A percentile compares a stretch with the other conserved stretches of the same genome.
phyloP scores from a whole-genome alignment of 257 asterid genomes.

The Nicotiana undulata region DNA sequence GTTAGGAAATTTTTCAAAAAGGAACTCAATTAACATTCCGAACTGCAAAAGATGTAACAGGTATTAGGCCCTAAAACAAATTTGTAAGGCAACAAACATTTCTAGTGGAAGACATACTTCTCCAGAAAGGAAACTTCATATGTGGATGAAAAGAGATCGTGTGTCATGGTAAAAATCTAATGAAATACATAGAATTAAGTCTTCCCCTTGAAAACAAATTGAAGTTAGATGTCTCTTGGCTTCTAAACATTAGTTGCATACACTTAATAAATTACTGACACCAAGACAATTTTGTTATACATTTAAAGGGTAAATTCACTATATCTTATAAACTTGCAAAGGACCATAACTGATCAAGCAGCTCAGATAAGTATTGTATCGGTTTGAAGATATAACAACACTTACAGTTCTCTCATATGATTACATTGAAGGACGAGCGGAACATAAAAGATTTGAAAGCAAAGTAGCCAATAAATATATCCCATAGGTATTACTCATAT shows the following conservation, averaged over 20 bases:
- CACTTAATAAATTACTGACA: not conserved
- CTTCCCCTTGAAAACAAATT: not conserved
- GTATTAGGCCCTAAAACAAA: not conserved
- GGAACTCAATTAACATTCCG: conserved; percentile 82
- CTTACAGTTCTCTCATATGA: not conserved
- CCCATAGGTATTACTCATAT: conserved; percentile 6
- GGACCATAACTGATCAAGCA: not conserved
- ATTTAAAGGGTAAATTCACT: not conserved
- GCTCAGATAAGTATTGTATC: not conserved
- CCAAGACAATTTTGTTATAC: not conserved
- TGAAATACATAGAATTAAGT: not conserved
- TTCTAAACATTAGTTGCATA: not conserved
- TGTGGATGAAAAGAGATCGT: not conserved
- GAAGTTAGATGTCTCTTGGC: not conserved
- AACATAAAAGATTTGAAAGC: not conserved
- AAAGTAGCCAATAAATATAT: not conserved
- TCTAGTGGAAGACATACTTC: not conserved
- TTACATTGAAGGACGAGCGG: not conserved
- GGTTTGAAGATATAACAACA: not conserved
- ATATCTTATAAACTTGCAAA: not conserved
- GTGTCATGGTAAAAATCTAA: not conserved
- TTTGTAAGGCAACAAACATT: not conserved
- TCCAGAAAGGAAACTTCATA: not conserved
- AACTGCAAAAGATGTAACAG: conserved; percentile 46
- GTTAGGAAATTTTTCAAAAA: conserved; percentile 58